Evolutionary conservation across 1,284 basidiomycete genomes (phyloP), one percentile per base, ranked within the genome.

Genomic region (Fomitopsis schrenkii): DNA sequence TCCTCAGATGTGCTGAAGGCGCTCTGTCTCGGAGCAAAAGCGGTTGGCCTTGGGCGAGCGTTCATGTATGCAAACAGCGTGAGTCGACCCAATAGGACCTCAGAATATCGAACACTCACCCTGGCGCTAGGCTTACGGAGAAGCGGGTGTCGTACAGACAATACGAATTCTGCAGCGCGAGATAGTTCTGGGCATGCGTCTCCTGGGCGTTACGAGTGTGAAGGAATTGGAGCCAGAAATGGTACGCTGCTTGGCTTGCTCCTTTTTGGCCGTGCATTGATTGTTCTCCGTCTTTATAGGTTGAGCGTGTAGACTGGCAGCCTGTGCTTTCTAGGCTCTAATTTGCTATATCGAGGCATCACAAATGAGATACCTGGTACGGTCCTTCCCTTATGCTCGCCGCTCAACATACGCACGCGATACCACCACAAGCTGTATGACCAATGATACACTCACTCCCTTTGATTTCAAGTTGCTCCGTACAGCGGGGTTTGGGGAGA

Each of bases 11-110:
- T 97, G 8, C 76, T 98, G 58, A 98, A 98, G 75, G 94, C 95
- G 0, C 76, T 98, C 2, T 96, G 94, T 66, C 79, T 98, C 30
- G 96, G 95, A 42, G 96, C 95, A 1, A 90, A 80, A 65, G 94
- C 92, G 4, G 94, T 97, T 6, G 95, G 96, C 1, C 78, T 98
- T 28, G 95, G 95, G 0, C 84, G 95, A 33, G 84, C 91, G 0
- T 95, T 97, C 80, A 79, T 97, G n/a, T 96, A 91, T 69, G 93
- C 93, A 1, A 93, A 96, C 76, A 91, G 91, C 69, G 90, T 91
- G 73, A 69, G 85, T 68, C 5, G 9, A 28, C 22, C 33, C 22
- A 12, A 15, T 60, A 63, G 28, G 28, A 7, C 10, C 28, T 38
- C 26, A 15, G 10, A 10, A 38, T 12, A 14, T 55, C n/a, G 30